phyloP scores from a whole-genome alignment of 176 grass and related monocot genomes.

The Triticum urartu region DNA sequence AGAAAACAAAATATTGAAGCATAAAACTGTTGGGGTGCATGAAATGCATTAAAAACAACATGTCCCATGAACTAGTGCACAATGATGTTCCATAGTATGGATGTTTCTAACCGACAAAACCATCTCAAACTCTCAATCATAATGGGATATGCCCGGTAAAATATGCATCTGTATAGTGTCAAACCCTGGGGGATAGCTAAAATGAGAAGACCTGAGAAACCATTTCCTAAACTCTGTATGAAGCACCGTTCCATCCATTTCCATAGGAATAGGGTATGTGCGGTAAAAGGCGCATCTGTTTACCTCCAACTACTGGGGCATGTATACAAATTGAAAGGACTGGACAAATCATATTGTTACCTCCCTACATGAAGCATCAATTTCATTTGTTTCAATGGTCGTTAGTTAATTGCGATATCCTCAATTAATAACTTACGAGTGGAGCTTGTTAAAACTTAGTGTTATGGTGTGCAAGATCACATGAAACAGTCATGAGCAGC shows the following conservation, averaged over 20 bases:
- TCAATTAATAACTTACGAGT: background rate
- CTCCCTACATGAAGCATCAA: background rate
- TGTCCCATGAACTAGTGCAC: background rate
- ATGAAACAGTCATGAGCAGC: conserved; percentile 22
- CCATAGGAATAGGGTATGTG: background rate
- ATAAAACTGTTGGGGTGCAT: background rate
- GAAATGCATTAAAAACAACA: conserved; percentile 6
- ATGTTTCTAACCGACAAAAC: conserved; percentile 2
- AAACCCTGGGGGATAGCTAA: background rate
- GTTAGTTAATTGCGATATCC: background rate
- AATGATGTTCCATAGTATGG: background rate
- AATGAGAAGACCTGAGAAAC: background rate
- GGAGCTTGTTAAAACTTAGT: background rate
- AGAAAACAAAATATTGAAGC: background rate
- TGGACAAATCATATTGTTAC: background rate
- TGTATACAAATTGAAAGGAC: background rate
- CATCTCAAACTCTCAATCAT: background rate
- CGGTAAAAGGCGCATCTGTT: background rate
- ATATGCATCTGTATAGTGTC: conserved; percentile 5
- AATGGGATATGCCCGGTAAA: conserved; percentile 2
- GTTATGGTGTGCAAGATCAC: background rate
- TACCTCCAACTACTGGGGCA: background rate
- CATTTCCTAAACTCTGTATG: background rate
- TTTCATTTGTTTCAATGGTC: background rate
- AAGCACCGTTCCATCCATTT: conserved; percentile 8